Base-by-base conservation (phyloP, 495 filamentous ascomycete genomes). In the Cetradonia linearis region DNA sequence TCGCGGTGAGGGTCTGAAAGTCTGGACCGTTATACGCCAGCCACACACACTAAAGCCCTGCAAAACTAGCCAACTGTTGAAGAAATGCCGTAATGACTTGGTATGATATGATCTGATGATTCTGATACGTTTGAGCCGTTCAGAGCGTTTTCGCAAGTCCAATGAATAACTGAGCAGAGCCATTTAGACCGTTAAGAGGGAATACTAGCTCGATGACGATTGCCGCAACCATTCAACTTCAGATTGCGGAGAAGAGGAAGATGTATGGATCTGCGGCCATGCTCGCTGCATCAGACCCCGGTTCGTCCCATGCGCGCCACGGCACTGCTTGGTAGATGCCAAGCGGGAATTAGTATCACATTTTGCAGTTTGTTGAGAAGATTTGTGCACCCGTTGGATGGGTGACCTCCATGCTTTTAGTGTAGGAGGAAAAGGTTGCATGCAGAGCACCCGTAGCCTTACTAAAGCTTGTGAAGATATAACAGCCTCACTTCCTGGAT, bases 311-410 rank as follows among this genome's bases (percentile, higher is more conserved):
- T 34, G n/a, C 31, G 30, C 20, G 50, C 50, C 50, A 54, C 50
- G 31, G 50, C 18, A 33, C 16, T 34, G 58, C 47, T 52, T n/a
- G n/a, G n/a, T n/a, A n/a, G n/a, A 31, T 61, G 38, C 42, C 14
- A 54, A 11, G 27, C 31, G 40, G 52, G 50, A 38, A 55, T 20
- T 18, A 37, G 50, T 30, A 54, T 53, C 27, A 49, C 18, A 53
- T 38, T 36, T 53, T 53, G 27, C 36, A 60, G 30, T 34, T 30
- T 60, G 46, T 48, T 60, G 37, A 18, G 9, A 34, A 40, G 23
- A 34, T 53, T 14, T 14, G 16, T 30, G 20, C 44, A 46, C 16
- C 57, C 38, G 57, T 31, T n/a, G 33, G 49, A 53, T 30, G 18
- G 27, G 23, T 33, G 31, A 36, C 30, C 49, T 52, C 9, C 30